phyloP scores from a whole-genome alignment of 192 early-diverging fungal species.

The Gamsiella multidivaricata region DNA sequence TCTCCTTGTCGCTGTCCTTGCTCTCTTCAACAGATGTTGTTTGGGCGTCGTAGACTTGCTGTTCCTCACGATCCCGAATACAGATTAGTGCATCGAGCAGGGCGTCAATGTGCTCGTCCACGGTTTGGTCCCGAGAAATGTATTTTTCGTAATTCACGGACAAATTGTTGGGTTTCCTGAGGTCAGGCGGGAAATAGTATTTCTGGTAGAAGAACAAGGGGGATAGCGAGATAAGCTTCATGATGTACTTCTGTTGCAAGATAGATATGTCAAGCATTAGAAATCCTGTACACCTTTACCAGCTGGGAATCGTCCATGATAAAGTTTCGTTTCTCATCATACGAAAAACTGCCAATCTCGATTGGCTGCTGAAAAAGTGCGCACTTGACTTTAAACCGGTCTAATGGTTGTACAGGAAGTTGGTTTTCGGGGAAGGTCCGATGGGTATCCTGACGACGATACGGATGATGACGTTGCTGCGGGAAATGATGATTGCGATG shows the following conservation, averaged over 20 bases:
- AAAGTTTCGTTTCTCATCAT: constrained; percentile 65
- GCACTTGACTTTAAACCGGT: constrained; percentile 54
- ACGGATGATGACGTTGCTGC: not conserved
- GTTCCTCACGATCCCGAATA: constrained; percentile 35
- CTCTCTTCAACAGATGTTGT: constrained; percentile 5
- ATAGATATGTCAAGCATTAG: too few species aligned
- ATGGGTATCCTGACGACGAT: too few species aligned
- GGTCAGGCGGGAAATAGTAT: constrained; percentile 66
- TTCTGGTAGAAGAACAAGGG: constrained; percentile 49
- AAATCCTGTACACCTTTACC: too few species aligned
- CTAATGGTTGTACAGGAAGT: constrained; percentile 50
- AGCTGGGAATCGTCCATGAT: constrained; percentile 71
- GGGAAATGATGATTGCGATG: not conserved
- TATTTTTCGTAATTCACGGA: constrained; percentile 76
- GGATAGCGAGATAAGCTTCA: not conserved
- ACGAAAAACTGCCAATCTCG: constrained; percentile 75
- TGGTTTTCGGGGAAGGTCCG: constrained; percentile 13
- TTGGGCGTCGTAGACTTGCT: not conserved
- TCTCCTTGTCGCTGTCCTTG: constrained; percentile 3
- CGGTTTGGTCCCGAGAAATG: constrained; percentile 66
- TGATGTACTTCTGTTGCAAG: too few species aligned
- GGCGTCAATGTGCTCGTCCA: constrained; percentile 85
- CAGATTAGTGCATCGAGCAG: constrained; percentile 72
- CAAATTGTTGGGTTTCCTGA: constrained; percentile 60
- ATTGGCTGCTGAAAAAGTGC: constrained; percentile 68